phyloP scores from a whole-genome alignment of 768 basidiomycete genomes.

The Amanita phalloides region DNA sequence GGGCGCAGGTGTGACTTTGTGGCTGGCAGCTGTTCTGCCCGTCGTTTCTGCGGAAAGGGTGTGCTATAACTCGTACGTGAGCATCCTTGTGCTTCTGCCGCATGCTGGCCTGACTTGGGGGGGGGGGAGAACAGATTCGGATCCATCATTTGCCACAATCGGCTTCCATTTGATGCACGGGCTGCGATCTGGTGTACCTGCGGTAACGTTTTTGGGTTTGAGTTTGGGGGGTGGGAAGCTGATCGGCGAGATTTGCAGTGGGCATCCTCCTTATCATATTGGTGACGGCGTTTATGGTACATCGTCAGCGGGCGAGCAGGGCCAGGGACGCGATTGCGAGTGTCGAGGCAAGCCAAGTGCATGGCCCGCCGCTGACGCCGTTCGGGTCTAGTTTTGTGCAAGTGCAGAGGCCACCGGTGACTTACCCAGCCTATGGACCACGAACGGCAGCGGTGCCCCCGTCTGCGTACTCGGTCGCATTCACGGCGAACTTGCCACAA shows the following conservation, averaged over 20 bases:
- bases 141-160: not conserved
- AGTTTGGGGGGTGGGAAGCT: not conserved
- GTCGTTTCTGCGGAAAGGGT: conserved; percentile 14
- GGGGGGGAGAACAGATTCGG: not conserved
- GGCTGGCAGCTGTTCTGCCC: conserved; percentile 13
- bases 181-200: not conserved
- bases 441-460: conserved; percentile 1
- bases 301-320: conserved; percentile 1
- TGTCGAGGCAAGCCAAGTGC: conserved; percentile 20
- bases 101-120: not conserved
- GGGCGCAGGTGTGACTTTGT: conserved; percentile 7
- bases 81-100: not conserved
- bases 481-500: not conserved
- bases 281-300: not conserved
- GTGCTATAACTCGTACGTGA: conserved; percentile 10
- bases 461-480: conserved; percentile 2
- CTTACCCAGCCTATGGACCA: not conserved
- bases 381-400: conserved; percentile 17
- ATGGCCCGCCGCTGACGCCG: conserved; percentile 18
- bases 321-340: conserved; percentile 3
- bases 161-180: not conserved
- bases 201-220: not conserved
- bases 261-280: not conserved
- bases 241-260: not conserved
- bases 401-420: conserved; percentile 5